A percentile compares a stretch with the other conserved stretches of the same genome.
Conservation (phyloP, 2,329 filamentous ascomycete genomes). For the Canariomyces notabilis region DNA sequence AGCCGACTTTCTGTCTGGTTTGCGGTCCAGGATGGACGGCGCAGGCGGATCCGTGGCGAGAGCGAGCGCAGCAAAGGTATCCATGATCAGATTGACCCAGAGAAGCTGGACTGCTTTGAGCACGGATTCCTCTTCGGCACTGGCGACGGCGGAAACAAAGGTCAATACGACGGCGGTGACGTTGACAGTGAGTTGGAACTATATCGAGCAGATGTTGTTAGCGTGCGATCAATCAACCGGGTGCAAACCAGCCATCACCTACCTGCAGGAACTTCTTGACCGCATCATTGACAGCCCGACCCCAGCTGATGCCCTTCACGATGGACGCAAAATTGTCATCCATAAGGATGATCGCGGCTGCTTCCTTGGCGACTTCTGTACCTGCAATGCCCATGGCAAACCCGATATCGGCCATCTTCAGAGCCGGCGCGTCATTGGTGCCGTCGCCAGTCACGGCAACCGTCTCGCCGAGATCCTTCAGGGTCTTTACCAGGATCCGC, state of each 20-base stretch:
- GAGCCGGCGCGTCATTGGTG: conserved; percentile 60
- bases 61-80: conserved; percentile 75
- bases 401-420: conserved; percentile 62
- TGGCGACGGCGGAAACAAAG: conserved; percentile 71
- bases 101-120: conserved; percentile 74
- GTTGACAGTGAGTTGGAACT: conserved; percentile 68
- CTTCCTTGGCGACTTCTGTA: conserved; percentile 60
- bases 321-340: conserved; percentile 61
- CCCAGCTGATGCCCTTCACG: conserved; percentile 61
- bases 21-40: conserved; percentile 43
- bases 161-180: conserved; percentile 75
- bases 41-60: conserved; percentile 39
- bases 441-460: conserved; percentile 64
- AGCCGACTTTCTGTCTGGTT: conserved; percentile 69
- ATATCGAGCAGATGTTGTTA: conserved; percentile 11
- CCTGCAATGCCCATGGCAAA: conserved; percentile 65
- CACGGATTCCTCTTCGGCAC: conserved; percentile 57
- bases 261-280: conserved; percentile 61
- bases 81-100: conserved; percentile 84
- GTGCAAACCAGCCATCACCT: conserved; percentile 7
- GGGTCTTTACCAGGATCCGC: conserved; percentile 54
- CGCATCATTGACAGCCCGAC: conserved; percentile 59
- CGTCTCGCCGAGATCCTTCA: conserved; percentile 59
- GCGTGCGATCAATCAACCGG: not conserved
- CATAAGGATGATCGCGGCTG: conserved; percentile 57